These are phyloP conservation scores for Starmerella sirachaensis DNA, from an alignment of 805 yeast species.

Conservation along the genomic window DNA sequence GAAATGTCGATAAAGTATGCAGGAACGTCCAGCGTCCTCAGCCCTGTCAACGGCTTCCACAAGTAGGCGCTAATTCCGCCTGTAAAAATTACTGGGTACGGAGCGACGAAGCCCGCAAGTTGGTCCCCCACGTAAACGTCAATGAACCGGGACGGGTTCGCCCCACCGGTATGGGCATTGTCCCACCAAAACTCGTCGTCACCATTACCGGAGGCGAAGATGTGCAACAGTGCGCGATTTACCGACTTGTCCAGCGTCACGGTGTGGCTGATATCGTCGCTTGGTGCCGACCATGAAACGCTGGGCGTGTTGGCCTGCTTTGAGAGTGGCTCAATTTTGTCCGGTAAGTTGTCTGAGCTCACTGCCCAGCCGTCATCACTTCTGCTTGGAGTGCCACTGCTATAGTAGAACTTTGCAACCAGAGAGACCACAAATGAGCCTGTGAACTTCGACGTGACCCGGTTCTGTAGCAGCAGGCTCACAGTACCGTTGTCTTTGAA, in stretches of 20 bases:
- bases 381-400: slow-evolving; percentile 1
- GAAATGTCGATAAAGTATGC: slow-evolving; percentile 62
- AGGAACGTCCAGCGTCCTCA: slow-evolving; percentile 60
- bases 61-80: slow-evolving; percentile 73
- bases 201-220: slow-evolving; percentile 63
- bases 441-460: slow-evolving; percentile 37
- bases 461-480: slow-evolving; percentile 44
- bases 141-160: slow-evolving; percentile 37
- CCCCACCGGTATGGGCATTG: slow-evolving; percentile 23
- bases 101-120: slow-evolving; percentile 49
- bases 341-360: slow-evolving; percentile 11
- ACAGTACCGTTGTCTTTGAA: slow-evolving; percentile 30
- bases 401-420: slow-evolving; percentile 38
- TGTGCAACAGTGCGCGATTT: slow-evolving; percentile 39
- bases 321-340: slow-evolving; percentile 10
- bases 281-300: slow-evolving; percentile 18
- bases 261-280: slow-evolving; percentile 11
- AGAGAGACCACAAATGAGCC: slow-evolving; percentile 52
- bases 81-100: slow-evolving; percentile 63
- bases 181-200: slow-evolving; percentile 76
- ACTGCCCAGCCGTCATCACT: slow-evolving; percentile 20
- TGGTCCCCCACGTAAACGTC: slow-evolving; percentile 49
- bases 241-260: slow-evolving; percentile 16
- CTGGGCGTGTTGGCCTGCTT: slow-evolving; percentile 3
- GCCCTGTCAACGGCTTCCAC: slow-evolving; percentile 72